phyloP scores from a whole-genome alignment of 2,329 filamentous ascomycete genomes.

The Talaromyces marneffei region DNA sequence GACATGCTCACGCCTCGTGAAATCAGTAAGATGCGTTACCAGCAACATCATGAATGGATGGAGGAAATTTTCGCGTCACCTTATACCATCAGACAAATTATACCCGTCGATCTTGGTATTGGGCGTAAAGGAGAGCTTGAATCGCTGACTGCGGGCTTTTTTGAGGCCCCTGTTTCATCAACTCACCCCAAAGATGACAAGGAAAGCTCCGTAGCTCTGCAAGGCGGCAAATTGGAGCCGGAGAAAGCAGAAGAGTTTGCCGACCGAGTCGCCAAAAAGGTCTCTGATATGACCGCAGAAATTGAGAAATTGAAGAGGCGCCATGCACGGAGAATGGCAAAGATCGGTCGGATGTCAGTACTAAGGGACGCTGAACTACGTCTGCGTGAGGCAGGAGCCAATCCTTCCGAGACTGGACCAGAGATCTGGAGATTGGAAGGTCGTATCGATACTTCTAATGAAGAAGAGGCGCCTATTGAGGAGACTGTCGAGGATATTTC shows the following conservation, averaged over 20 bases:
- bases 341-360: constrained; percentile 64
- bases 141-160: constrained; percentile 75
- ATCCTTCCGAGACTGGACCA: constrained; percentile 48
- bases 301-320: constrained; percentile 77
- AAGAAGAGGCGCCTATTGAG: constrained; percentile 28
- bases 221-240: constrained; percentile 60
- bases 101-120: constrained; percentile 78
- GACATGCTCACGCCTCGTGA: constrained; percentile 86
- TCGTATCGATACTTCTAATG: constrained; percentile 28
- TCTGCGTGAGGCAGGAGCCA: constrained; percentile 60
- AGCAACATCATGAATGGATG: constrained; percentile 98
- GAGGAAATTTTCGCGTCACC: constrained; percentile 91
- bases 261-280: constrained; percentile 65
- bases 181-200: constrained; percentile 24
- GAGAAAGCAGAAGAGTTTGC: constrained; percentile 81
- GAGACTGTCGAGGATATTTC: constrained; percentile 28
- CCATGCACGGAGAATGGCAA: constrained; percentile 69
- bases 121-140: constrained; percentile 79
- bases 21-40: constrained; percentile 78
- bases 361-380: constrained; percentile 71
- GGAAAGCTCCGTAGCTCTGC: constrained; percentile 26
- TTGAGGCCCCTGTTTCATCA: constrained; percentile 53
- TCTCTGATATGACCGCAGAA: constrained; percentile 68
- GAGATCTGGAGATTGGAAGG: constrained; percentile 63
- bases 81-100: constrained; percentile 77